Conservation (phyloP, 2,329 filamentous ascomycete species). For the Balansia obtecta region DNA sequence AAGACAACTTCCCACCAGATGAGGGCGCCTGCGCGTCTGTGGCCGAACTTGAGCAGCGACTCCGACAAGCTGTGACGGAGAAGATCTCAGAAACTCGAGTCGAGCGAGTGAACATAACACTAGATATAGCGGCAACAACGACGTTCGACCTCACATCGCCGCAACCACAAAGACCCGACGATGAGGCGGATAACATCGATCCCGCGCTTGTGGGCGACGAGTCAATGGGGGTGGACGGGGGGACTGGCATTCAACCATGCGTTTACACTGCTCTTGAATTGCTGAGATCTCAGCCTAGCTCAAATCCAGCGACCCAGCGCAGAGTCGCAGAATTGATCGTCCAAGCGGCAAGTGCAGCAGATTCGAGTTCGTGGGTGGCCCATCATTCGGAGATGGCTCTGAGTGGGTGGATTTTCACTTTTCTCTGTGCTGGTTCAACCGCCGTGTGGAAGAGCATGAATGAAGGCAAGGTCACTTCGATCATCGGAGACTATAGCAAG, state of each 20-base stretch:
- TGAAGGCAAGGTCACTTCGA: constrained; percentile 25
- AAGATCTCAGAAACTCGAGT: constrained; percentile 36
- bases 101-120: constrained; percentile 26
- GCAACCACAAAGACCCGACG: constrained; percentile 28
- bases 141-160: constrained; percentile 33
- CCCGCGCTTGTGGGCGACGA: constrained; percentile 20
- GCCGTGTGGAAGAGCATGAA: constrained; percentile 37
- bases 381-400: constrained; percentile 29
- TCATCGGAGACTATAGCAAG: constrained; percentile 37
- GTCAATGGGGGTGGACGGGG: constrained; percentile 7
- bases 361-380: constrained; percentile 36
- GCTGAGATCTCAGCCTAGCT: constrained; percentile 34
- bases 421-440: constrained; percentile 39
- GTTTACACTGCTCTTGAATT: constrained; percentile 32
- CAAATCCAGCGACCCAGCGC: constrained; percentile 35
- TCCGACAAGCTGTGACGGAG: constrained; percentile 27
- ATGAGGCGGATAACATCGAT: constrained; percentile 20
- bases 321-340: constrained; percentile 37
- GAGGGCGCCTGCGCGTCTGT: constrained; percentile 19
- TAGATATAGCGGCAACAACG: constrained; percentile 13
- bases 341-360: constrained; percentile 27
- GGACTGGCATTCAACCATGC: constrained; percentile 18
- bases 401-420: constrained; percentile 42
- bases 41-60: constrained; percentile 34
- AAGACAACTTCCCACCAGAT: constrained; percentile 12